These are phyloP conservation scores for Ephemerocybe angulata DNA, from an alignment of 768 basidiomycete species.

Conservation along the genomic window DNA sequence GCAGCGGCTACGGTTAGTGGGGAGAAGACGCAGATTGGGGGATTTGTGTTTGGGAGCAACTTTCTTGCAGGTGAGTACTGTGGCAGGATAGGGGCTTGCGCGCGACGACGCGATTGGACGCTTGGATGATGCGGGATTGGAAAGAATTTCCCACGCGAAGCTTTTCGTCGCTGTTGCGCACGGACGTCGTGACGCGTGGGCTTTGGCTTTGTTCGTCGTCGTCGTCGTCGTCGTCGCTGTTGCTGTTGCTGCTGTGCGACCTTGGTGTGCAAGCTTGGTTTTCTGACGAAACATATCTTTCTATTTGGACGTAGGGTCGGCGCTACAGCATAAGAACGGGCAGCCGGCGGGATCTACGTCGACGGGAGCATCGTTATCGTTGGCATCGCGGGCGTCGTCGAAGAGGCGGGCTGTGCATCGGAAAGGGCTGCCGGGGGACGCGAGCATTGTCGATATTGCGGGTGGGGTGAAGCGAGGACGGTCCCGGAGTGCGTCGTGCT, in stretches of 20 bases:
- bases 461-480: not conserved
- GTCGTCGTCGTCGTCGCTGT: not conserved
- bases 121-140: too few relatives aligned
- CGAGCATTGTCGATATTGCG: not conserved
- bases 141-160: not conserved
- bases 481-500: not conserved
- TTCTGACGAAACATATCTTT: too few relatives aligned
- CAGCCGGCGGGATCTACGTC: too few relatives aligned
- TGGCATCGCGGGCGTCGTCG: too few relatives aligned
- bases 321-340: too few relatives aligned
- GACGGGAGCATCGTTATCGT: not conserved
- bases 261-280: too few relatives aligned
- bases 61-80: not conserved
- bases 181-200: not conserved
- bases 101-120: too few relatives aligned
- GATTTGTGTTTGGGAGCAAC: not conserved
- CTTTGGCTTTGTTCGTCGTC: not conserved
- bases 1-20: not conserved
- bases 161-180: not conserved
- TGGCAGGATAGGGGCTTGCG: too few relatives aligned
- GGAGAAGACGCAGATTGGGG: constrained; percentile 1
- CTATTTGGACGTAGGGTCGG: too few relatives aligned
- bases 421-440: too few relatives aligned
- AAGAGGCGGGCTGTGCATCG: too few relatives aligned
- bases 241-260: too few relatives aligned